phyloP scores from a whole-genome alignment of 2,329 filamentous ascomycete genomes.

The Fusarium austroafricanum region DNA sequence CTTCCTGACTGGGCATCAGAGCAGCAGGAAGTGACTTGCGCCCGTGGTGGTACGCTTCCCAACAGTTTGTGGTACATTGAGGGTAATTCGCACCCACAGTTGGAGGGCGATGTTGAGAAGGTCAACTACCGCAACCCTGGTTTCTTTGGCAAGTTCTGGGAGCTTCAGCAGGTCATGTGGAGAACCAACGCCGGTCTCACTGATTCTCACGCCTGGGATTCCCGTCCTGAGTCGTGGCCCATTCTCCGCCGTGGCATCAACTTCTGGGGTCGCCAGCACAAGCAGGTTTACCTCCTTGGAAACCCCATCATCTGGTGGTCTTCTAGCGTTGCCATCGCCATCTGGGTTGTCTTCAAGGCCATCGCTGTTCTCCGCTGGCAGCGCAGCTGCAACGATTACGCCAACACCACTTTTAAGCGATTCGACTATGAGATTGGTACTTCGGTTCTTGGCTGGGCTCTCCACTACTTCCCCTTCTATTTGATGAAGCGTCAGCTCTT shows the following conservation, averaged over 20 bases:
- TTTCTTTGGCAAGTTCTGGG: conserved; percentile 98
- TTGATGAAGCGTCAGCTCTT: conserved; percentile 98
- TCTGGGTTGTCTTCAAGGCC: conserved; percentile 88
- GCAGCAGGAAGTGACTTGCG: conserved; percentile 99
- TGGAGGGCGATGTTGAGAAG: conserved; percentile 82
- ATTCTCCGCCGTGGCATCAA: conserved; percentile 95
- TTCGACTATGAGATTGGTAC: conserved; percentile 98
- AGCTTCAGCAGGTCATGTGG: conserved; percentile 99
- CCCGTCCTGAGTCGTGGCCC: conserved; percentile 92
- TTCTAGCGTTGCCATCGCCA: conserved; percentile 78
- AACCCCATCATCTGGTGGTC: conserved; percentile 97
- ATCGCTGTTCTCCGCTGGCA: conserved; percentile 93
- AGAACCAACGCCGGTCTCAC: conserved; percentile 95
- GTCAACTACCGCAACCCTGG: conserved; percentile 96
- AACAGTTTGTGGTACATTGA: conserved; percentile 99
- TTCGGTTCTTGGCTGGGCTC: conserved; percentile 90
- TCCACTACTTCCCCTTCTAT: conserved; percentile 99
- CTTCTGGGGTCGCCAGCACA: conserved; percentile 96
- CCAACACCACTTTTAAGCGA: conserved; percentile 85
- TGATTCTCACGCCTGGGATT: conserved; percentile 98
- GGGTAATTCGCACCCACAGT: conserved; percentile 83
- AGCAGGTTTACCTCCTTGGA: conserved; percentile 95
- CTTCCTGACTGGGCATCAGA: conserved; percentile 97
- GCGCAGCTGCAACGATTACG: conserved; percentile 89
- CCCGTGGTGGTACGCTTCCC: conserved; percentile 87